These are phyloP conservation scores for Capsicum rhomboideum DNA, from an alignment of 257 asterid genomes.

Conservation along the genomic window DNA sequence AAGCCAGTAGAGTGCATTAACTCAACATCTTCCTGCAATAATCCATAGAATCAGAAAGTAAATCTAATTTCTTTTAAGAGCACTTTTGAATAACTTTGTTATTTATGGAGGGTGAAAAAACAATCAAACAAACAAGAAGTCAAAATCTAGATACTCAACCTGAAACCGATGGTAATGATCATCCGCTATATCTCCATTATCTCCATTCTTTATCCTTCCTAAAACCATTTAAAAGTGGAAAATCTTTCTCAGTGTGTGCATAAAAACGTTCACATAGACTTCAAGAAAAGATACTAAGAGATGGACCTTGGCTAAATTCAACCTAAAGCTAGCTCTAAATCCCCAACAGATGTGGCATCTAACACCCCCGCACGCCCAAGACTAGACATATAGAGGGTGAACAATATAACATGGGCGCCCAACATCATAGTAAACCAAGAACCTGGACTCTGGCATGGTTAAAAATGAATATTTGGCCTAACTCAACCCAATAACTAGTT, in stretches of 20 bases:
- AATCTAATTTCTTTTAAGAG: background rate
- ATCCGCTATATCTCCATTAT: conserved; percentile 51
- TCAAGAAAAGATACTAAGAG: background rate
- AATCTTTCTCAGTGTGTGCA: background rate
- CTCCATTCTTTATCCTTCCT: conserved; percentile 52
- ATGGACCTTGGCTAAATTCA: background rate
- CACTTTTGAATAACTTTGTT: background rate
- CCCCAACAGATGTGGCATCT: background rate
- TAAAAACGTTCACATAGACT: background rate
- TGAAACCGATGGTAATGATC: conserved; percentile 75
- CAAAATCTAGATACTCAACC: conserved; percentile 24
- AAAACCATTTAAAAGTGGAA: background rate
- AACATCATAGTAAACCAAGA: background rate
- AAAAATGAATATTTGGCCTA: too few species aligned
- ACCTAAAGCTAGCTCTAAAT: background rate
- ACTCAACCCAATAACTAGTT: background rate
- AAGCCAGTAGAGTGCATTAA: conserved; percentile 54
- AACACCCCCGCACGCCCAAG: background rate
- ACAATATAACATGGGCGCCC: background rate
- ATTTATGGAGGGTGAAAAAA: background rate
- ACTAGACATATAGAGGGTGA: background rate
- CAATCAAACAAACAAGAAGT: background rate
- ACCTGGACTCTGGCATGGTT: too few species aligned
- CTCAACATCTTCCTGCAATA: conserved; percentile 63
- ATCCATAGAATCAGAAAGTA: background rate